Percentiles rank a stretch among this genome's conserved stretches.
phyloP scores from a whole-genome alignment of 225 moss, liverwort and hornwort genomes.

The Polytrichum commune region DNA sequence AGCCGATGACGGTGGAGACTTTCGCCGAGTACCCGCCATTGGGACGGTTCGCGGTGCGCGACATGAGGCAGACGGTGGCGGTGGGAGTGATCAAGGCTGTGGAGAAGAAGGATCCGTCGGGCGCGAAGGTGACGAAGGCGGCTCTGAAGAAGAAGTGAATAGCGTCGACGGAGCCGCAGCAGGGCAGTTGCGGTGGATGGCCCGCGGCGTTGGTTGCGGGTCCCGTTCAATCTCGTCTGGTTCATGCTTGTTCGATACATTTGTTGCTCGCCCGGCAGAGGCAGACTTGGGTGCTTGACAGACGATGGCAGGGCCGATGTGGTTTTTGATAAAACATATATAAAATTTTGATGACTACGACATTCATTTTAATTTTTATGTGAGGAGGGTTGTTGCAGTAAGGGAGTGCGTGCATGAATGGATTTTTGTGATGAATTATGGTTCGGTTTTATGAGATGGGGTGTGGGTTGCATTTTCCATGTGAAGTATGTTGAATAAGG shows the following conservation, averaged over 20 bases:
- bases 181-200: background rate
- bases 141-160: slow-evolving; percentile 56
- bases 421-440: no score
- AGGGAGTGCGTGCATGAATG: no score
- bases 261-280: slow-evolving; percentile 21
- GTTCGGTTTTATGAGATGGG: accelerated
- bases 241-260: slow-evolving; percentile 1
- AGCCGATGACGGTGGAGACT: slow-evolving; percentile 65
- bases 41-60: slow-evolving; percentile 55
- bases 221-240: no score
- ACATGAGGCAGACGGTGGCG: slow-evolving; percentile 54
- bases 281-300: slow-evolving; percentile 34
- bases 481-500: no score
- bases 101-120: slow-evolving; percentile 54
- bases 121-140: slow-evolving; percentile 47
- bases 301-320: slow-evolving; percentile 18
- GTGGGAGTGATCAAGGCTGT: slow-evolving; percentile 59
- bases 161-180: background rate
- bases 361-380: no score
- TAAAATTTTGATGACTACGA: no score
- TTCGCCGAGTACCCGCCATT: slow-evolving; percentile 51
- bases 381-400: no score
- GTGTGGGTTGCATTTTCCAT: no score
- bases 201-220: no score
- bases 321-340: no score